These are phyloP conservation scores for Rhodotorula toruloides DNA, from an alignment of 768 basidiomycete genomes.

Conservation along the genomic window DNA sequence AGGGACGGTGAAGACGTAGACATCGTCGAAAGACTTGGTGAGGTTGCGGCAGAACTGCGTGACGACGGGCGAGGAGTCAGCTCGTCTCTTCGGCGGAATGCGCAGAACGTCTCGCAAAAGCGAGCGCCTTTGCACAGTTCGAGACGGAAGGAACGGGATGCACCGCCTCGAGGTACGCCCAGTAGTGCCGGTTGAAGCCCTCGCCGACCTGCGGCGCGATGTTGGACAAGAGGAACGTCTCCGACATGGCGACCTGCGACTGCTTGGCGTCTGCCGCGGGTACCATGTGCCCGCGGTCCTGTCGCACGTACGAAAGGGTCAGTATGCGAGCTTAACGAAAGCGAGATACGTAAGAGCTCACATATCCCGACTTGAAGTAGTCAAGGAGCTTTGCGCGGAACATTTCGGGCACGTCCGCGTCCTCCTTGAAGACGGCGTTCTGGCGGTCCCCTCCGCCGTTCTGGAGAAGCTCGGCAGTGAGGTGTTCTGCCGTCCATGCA, in stretches of 20 bases:
- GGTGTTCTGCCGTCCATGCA: conserved; percentile 94
- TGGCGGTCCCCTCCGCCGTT: conserved; percentile 65
- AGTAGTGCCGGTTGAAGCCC: conserved; percentile 88
- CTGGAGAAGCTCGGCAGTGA: conserved; percentile 70
- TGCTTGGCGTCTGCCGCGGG: conserved; percentile 64
- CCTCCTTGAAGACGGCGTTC: conserved; percentile 76
- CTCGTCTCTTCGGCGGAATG: background rate
- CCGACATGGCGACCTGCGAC: conserved; percentile 85
- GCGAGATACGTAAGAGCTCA: background rate
- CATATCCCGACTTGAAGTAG: conserved; percentile 19
- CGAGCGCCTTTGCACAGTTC: background rate
- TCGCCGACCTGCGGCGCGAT: conserved; percentile 97
- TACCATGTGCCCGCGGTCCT: conserved; percentile 94
- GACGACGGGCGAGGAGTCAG: conserved; percentile 55
- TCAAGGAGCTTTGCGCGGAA: conserved; percentile 32
- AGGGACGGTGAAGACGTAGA: conserved; percentile 95
- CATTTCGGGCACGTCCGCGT: conserved; percentile 63
- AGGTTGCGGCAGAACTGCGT: conserved; percentile 92
- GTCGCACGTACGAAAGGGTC: background rate
- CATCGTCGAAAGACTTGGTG: conserved; percentile 81
- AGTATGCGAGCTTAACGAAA: background rate
- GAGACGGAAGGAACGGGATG: background rate
- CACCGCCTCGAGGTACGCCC: conserved; percentile 36
- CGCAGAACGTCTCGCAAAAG: too few relatives aligned
- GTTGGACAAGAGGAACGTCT: conserved; percentile 90